Base-by-base conservation (phyloP, 2,329 filamentous ascomycete genomes). In the Aspergillus clavatus region DNA sequence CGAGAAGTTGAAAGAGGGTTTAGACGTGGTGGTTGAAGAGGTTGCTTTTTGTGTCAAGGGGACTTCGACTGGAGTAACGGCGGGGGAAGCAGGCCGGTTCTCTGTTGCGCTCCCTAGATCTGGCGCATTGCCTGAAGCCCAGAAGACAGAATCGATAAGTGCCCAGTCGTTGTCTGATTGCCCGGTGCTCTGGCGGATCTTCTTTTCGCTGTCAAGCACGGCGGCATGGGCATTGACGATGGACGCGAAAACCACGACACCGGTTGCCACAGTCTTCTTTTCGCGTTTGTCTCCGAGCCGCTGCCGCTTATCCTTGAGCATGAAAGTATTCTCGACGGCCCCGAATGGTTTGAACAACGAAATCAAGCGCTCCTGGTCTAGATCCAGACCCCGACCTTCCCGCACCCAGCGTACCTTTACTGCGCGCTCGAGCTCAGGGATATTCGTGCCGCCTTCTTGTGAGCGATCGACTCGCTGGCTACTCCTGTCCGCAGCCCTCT, bases 151-250 rank as follows among this genome's bases (percentile, higher is more conserved):
- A 26, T 80, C 76, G 19, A 82, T 72, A 7, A 68, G 47, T 5
- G 68, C 64, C 67, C 73, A 79, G 27, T 74, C 71, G 1, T 55
- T 56, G 23, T 68, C 68, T n/a, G 61, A 43, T 40, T 63, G 59
- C 21, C 40, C 48, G 19, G 43, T 42, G 22, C 44, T 48, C 22
- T 58, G 51, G 27, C 52, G 47, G 42, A 54, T 50, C 39, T 57
- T 66, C 43, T 69, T 72, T 43, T 68, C 66, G 42, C 69, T 71
- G 51, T 81, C 77, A 33, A 72, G 57, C 2, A 82, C 74, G 7
- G 79, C 78, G 3, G 76, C 71, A 55, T 81, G 75, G 1, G 80
- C 78, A 43, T 76, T 72, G 38, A 81, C 76, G 27, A 83, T 72
- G 3, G 78, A 80, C 3, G 68, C 65, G 60, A 76, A 83, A 11